Conservation (phyloP, 768 basidiomycete genomes). For the Tylopilus plumbeoviolaceoides region DNA sequence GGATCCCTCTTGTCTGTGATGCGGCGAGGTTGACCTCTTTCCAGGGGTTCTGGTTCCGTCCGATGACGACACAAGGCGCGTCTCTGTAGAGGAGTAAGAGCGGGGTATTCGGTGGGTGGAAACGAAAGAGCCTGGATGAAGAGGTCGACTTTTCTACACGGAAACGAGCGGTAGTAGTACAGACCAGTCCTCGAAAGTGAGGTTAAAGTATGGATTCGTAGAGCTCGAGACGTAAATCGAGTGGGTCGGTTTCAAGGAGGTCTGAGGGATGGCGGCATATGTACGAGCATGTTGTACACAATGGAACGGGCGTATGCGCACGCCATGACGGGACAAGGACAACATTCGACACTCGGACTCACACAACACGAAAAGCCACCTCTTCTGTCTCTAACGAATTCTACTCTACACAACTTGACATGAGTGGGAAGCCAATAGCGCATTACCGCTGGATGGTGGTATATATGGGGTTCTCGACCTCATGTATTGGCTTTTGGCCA, state of each 20-base stretch:
- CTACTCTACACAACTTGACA: constrained; percentile 21
- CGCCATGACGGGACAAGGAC: constrained; percentile 27
- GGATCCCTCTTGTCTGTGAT: constrained; percentile 50
- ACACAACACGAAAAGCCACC: background rate
- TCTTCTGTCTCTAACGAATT: constrained; percentile 1
- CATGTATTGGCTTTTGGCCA: constrained; percentile 82
- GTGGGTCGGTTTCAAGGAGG: constrained; percentile 35
- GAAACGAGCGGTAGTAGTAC: constrained; percentile 21
- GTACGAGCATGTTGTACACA: constrained; percentile 7
- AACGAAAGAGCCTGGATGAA: constrained; percentile 69
- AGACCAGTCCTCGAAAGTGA: constrained; percentile 88
- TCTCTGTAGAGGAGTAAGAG: constrained; percentile 87
- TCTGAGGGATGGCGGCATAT: constrained; percentile 11
- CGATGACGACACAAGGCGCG: constrained; percentile 85
- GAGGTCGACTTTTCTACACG: constrained; percentile 21
- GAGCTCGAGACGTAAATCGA: constrained; percentile 73
- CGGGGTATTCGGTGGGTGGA: constrained; percentile 60
- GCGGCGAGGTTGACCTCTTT: constrained; percentile 83
- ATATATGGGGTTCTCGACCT: constrained; percentile 81
- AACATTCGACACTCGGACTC: constrained; percentile 21
- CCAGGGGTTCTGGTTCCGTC: constrained; percentile 98
- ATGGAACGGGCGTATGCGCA: constrained; percentile 20
- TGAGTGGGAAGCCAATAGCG: background rate
- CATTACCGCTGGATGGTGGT: constrained; percentile 76
- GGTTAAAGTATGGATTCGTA: constrained; percentile 83